phyloP scores from a whole-genome alignment of 352 stramenopile genomes.

The Globisporangium orthogonon region DNA sequence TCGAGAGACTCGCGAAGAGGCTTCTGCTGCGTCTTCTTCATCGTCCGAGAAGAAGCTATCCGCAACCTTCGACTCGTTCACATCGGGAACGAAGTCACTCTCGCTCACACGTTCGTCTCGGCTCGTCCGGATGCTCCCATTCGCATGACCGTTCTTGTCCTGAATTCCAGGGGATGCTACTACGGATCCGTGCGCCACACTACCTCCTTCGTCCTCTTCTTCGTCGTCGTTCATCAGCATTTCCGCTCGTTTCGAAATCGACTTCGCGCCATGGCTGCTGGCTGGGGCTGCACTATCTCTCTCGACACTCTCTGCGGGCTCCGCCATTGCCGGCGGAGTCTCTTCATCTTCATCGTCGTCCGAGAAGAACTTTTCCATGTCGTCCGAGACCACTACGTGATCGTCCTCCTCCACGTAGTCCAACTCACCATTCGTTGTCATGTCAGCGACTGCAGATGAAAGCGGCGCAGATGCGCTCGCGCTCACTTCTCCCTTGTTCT shows the following conservation, averaged over 20 bases:
- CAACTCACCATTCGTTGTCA: background rate
- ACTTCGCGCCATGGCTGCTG: background rate
- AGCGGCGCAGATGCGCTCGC: background rate
- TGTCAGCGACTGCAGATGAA: background rate
- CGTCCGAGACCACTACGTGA: constrained; percentile 15
- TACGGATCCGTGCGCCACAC: background rate
- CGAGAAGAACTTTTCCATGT: constrained; percentile 78
- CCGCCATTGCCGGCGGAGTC: constrained; percentile 14
- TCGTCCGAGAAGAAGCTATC: background rate
- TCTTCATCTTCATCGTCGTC: constrained; percentile 43
- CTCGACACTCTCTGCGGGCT: background rate
- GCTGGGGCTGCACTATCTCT: background rate
- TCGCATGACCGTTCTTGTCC: background rate
- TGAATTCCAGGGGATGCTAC: background rate
- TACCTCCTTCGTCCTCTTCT: constrained; percentile 4
- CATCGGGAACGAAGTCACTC: background rate
- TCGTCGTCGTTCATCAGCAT: constrained; percentile 26
- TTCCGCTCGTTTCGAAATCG: constrained; percentile 3
- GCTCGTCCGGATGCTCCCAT: background rate
- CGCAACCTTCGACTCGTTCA: background rate
- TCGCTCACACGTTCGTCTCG: background rate
- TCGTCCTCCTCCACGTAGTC: constrained; percentile 4
- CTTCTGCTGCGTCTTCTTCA: background rate
- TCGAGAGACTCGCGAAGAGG: background rate
- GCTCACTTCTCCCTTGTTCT: background rate